Base-by-base conservation (phyloP, 2,329 filamentous ascomycete species). In the Periconia sp. region DNA sequence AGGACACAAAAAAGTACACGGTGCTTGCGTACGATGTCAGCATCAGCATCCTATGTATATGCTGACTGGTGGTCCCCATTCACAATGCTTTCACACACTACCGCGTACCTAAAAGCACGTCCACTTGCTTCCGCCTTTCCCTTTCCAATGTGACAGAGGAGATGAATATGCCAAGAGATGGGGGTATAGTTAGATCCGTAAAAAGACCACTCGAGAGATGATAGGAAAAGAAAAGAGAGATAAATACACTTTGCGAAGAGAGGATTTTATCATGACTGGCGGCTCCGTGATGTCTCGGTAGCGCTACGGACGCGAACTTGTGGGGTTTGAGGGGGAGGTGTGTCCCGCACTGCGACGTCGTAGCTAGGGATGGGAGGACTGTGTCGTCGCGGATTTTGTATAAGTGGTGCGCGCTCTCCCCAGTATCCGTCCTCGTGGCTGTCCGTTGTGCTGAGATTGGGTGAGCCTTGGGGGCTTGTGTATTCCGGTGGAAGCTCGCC, bases 291-390 rank as follows among this genome's bases (percentile, higher is more conserved):
- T 5, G 34, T 55, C 34, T 55, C 34, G 4, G 57, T 61, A 29
- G 39, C 57, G 22, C 55, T 56, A 9, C 57, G 46, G 11, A 57
- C 42, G n/a, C 57, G 43, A 13, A 57, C 45, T 30, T 52, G 52
- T 5, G 52, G 54, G 5, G 34, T 18, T 37, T 48, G 40, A 10
- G 34, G 35, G 11, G 32, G 50, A 8, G 63, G 57, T 29, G 57
- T 47, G 90, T 95, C 65, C 86, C 96, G 66, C 77, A 91, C 78
- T 2, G 88, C 89, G 46, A 89, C 88, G 66, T 85, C 88, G 65
- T 95, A 95, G 59, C 83, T 92, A 2, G 89, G 89, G 51, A 94
- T 91, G 0, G 89, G 88, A 17, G 88, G 86, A 70, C 51, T 42
- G 36, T 40, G 37, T 29, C 46, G 48, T 48, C 58, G 59, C 26